Evolutionary conservation across 192 early-diverging fungal species (phyloP).

Genomic region (Backusella parvicylindrica): DNA sequence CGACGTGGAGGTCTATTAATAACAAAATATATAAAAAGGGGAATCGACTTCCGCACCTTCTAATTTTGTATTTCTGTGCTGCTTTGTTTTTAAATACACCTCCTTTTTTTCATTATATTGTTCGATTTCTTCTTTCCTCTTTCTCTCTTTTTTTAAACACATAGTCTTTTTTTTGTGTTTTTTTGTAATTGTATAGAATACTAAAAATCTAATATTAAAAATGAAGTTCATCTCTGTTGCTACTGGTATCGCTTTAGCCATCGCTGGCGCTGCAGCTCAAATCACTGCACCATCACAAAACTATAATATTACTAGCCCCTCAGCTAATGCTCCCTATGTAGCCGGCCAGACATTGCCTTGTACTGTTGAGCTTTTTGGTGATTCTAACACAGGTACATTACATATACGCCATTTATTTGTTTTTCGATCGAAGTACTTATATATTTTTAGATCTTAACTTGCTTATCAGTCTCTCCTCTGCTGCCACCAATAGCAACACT

Average conservation of each 20-base stretch:
- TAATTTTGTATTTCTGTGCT: neutral
- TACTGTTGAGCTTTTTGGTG: slow-evolving; percentile 16
- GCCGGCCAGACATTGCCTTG: slow-evolving; percentile 27
- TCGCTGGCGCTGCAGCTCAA: slow-evolving; percentile 20
- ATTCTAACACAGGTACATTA: slow-evolving; percentile 25
- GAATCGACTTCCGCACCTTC: neutral
- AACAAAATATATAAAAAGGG: neutral
- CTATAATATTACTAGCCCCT: slow-evolving; percentile 33
- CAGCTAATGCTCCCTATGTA: slow-evolving; percentile 28
- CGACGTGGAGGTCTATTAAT: neutral
- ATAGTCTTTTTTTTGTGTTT: neutral
- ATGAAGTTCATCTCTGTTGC: slow-evolving; percentile 11
- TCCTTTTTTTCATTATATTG: neutral
- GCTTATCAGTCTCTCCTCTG: slow-evolving; percentile 17
- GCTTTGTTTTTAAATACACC: neutral
- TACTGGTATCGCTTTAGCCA: neutral
- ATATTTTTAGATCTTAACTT: slow-evolving; percentile 18
- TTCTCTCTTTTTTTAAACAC: neutral
- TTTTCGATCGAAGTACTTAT: neutral
- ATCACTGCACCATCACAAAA: slow-evolving; percentile 18
- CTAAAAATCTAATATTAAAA: neutral
- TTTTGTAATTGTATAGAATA: neutral
- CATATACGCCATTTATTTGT: neutral
- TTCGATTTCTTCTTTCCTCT: neutral
- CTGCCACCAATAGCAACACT: slow-evolving; percentile 6